These are phyloP conservation scores for Raddia distichophylla DNA, from an alignment of 176 grass and related monocot genomes.

Conservation along the genomic window DNA sequence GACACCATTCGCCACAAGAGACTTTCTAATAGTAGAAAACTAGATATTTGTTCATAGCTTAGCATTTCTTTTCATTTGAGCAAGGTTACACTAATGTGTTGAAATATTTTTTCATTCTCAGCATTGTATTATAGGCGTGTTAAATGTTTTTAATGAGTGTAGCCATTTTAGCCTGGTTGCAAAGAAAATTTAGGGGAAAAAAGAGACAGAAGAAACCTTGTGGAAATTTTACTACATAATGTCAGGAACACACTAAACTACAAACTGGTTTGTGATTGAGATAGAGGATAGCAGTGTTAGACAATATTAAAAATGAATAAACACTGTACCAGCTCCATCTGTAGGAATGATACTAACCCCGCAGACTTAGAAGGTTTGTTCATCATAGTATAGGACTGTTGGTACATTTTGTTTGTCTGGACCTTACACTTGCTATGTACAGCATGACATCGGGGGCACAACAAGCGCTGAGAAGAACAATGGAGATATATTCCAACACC, in stretches of 20 bases:
- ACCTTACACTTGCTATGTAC: conserved; percentile 30
- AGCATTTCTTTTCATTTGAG: neutral
- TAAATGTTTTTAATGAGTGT: neutral
- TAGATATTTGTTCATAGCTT: neutral
- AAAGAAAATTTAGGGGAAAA: neutral
- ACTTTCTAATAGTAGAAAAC: no score
- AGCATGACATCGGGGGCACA: conserved; percentile 98
- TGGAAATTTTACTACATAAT: no score
- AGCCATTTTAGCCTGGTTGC: neutral
- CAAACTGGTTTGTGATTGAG: neutral
- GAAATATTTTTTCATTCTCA: no score
- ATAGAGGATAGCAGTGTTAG: neutral
- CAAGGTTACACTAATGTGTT: neutral
- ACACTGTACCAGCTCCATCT: neutral
- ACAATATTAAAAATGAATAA: neutral
- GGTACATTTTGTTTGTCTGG: neutral
- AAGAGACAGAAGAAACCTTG: neutral
- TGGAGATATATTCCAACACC: conserved; percentile 99
- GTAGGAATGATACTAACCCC: neutral
- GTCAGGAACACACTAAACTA: no score
- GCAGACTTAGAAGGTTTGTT: neutral
- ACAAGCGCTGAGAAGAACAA: conserved; percentile 91
- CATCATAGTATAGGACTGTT: neutral
- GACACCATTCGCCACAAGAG: no score
- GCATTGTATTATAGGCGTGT: no score